Conservation (phyloP, 305 asterid genomes). For the Plantago rigida region DNA sequence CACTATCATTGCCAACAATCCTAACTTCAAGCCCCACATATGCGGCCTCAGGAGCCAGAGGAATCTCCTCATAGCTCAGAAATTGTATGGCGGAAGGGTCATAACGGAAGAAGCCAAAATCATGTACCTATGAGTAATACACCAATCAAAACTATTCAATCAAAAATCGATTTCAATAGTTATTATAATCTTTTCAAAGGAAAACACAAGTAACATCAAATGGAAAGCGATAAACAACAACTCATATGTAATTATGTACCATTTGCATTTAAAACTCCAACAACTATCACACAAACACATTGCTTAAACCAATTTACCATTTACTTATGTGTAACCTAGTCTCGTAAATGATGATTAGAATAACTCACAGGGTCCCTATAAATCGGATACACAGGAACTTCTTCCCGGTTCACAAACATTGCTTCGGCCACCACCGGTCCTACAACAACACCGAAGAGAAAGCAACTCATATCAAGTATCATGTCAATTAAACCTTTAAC, state of each 20-base stretch:
- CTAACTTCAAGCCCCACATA: conserved; percentile 6
- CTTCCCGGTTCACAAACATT: conserved; percentile 3
- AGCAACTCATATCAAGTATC: neutral
- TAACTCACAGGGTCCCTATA: conserved; percentile 10
- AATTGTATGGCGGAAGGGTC: conserved; percentile 7
- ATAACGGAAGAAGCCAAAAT: conserved; percentile 8
- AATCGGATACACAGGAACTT: conserved; percentile 4
- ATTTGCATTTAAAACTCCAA: neutral
- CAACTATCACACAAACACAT: neutral
- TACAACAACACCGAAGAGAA: neutral
- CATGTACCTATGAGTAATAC: neutral
- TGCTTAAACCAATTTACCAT: neutral
- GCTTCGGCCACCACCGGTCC: conserved; percentile 8
- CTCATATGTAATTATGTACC: no score
- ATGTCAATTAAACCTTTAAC: neutral
- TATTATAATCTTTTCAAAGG: neutral
- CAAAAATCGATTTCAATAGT: neutral
- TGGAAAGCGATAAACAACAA: neutral
- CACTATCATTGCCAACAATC: conserved; percentile 15
- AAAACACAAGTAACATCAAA: neutral
- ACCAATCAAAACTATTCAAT: neutral
- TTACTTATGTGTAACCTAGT: no score
- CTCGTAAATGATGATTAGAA: neutral
- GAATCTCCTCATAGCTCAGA: conserved; percentile 9
- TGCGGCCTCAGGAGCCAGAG: conserved; percentile 9